Conservation (phyloP, 2,329 filamentous ascomycete genomes). For the Tolypocladium ovalisporum region DNA sequence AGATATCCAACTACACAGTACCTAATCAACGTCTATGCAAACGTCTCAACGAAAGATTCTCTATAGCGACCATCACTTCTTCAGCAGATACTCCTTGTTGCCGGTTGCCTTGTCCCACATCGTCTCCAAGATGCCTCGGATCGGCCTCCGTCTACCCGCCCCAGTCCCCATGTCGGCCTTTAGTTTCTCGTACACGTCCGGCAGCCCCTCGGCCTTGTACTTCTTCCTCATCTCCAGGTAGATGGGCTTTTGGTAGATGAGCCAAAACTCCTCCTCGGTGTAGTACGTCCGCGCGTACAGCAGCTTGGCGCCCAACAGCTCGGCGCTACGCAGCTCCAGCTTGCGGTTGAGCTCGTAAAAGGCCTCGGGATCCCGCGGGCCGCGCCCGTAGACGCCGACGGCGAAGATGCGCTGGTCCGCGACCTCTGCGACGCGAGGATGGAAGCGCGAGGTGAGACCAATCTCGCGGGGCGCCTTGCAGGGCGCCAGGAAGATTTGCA, state of each 20-base stretch:
- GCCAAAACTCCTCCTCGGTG: constrained; percentile 41
- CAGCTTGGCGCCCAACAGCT: constrained; percentile 43
- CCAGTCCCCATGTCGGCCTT: constrained; percentile 22
- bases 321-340: constrained; percentile 34
- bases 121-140: constrained; percentile 15
- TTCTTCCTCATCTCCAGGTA: constrained; percentile 36
- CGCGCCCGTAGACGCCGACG: constrained; percentile 33
- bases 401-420: constrained; percentile 26
- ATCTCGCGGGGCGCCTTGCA: constrained; percentile 16
- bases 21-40: neutral
- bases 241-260: constrained; percentile 35
- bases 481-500: constrained; percentile 17
- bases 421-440: constrained; percentile 17
- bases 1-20: neutral
- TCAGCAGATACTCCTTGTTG: constrained; percentile 17
- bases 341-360: constrained; percentile 37
- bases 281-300: constrained; percentile 46
- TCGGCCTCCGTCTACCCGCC: constrained; percentile 12
- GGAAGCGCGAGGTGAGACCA: constrained; percentile 20
- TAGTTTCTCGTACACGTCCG: constrained; percentile 41
- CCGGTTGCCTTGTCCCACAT: constrained; percentile 17
- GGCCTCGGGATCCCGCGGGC: constrained; percentile 19
- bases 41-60: neutral
- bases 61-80: constrained; percentile 7
- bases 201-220: constrained; percentile 35